A percentile compares a stretch with the other conserved stretches of the same genome.
Conservation (phyloP, 345 rosid genomes). For the Pelargonium nanum region DNA sequence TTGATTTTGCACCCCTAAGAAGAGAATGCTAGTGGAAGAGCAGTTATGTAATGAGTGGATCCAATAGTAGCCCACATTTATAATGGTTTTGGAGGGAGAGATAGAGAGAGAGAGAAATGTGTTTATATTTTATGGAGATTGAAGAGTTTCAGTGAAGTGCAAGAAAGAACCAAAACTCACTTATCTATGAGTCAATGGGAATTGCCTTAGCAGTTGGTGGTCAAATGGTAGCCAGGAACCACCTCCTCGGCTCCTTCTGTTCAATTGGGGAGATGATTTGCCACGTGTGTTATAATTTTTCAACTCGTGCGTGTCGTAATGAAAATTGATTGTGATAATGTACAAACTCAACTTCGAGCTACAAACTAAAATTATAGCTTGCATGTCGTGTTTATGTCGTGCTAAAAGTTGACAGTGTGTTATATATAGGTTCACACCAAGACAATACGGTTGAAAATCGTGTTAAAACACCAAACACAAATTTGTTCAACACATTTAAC, state of each 20-base stretch:
- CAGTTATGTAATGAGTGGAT: constrained; percentile 32
- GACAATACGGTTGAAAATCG: no score
- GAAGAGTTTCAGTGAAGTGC: not conserved
- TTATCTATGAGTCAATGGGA: constrained; percentile 1
- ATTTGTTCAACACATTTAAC: no score
- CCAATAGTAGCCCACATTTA: constrained; percentile 38
- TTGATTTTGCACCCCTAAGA: not conserved
- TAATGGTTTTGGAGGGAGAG: constrained; percentile 4
- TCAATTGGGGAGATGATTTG: not conserved
- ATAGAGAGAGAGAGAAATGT: not conserved
- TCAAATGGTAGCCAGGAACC: constrained; percentile 6
- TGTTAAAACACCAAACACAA: no score
- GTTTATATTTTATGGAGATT: no score
- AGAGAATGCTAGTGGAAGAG: constrained; percentile 2
- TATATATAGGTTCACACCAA: no score
- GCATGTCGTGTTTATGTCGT: no score
- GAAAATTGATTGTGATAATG: no score
- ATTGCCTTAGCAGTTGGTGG: not conserved
- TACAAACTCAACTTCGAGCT: no score
- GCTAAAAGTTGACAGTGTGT: no score
- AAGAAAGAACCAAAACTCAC: constrained; percentile 1
- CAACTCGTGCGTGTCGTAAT: no score
- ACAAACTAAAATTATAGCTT: no score
- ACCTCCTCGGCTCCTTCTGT: not conserved
- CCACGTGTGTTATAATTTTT: no score